phyloP scores from a whole-genome alignment of 331 rosid species.

The Cydonia oblonga region DNA sequence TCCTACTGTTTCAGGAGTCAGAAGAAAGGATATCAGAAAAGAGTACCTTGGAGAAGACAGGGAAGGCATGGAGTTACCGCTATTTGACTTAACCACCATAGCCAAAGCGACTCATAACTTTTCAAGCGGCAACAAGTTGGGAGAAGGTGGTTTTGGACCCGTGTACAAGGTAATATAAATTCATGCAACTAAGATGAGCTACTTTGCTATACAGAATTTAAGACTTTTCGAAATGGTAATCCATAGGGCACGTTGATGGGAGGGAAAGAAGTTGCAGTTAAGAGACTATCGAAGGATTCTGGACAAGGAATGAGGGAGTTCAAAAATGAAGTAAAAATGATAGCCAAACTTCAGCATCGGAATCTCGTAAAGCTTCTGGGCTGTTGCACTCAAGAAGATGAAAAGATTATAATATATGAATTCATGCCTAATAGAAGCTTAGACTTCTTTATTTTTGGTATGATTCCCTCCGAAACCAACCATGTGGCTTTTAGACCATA shows the following conservation, averaged over 20 bases:
- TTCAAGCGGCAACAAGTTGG: conserved; percentile 16
- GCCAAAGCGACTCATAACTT: conserved; percentile 18
- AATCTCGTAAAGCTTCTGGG: conserved; percentile 4
- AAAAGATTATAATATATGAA: background rate
- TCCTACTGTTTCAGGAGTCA: background rate
- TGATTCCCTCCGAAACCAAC: background rate
- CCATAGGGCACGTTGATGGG: background rate
- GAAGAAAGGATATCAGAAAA: background rate
- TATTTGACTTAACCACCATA: conserved; percentile 4
- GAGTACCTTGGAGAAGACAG: background rate
- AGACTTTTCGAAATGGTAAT: background rate
- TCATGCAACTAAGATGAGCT: background rate
- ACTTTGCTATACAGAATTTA: background rate
- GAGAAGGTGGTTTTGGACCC: conserved; percentile 32
- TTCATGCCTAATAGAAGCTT: conserved; percentile 1
- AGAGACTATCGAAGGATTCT: background rate
- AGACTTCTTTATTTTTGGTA: conserved; percentile 3
- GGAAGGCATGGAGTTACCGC: conserved; percentile 9
- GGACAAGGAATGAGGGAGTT: conserved; percentile 5
- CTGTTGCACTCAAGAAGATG: conserved; percentile 1
- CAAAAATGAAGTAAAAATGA: background rate
- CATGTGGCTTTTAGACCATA: background rate
- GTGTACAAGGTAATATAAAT: conserved; percentile 20
- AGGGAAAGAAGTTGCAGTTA: conserved; percentile 3
- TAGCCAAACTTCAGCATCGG: conserved; percentile 3